These are phyloP conservation scores for Saccharomycopsis lassenensis DNA, from an alignment of 805 yeast species.

Conservation along the genomic window DNA sequence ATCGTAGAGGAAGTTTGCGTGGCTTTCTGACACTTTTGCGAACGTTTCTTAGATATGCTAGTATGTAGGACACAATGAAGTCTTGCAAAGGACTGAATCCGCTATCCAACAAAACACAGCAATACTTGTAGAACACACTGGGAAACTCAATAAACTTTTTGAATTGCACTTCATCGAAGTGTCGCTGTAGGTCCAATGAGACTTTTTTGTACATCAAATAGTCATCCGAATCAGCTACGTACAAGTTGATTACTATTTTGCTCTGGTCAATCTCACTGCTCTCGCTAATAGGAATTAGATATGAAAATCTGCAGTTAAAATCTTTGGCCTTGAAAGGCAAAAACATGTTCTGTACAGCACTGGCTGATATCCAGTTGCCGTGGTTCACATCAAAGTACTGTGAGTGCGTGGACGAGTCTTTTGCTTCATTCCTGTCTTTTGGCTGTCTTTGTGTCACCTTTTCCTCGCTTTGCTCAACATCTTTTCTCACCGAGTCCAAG, in stretches of 20 bases:
- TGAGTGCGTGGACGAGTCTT: too few relatives aligned
- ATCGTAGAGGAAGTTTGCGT: constrained; percentile 5
- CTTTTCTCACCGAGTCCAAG: too few relatives aligned
- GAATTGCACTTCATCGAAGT: constrained; percentile 4
- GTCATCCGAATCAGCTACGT: constrained; percentile 10
- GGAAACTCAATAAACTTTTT: constrained; percentile 14
- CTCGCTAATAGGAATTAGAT: constrained; percentile 4
- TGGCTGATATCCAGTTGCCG: too few relatives aligned
- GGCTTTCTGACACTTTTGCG: constrained; percentile 1
- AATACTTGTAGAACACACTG: constrained; percentile 10
- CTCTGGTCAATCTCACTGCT: too few relatives aligned
- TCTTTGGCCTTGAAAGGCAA: constrained; percentile 15
- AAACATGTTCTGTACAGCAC: constrained; percentile 3
- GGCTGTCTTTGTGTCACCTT: too few relatives aligned
- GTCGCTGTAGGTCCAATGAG: constrained; percentile 3
- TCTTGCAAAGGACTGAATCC: constrained; percentile 16
- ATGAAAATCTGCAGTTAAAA: constrained; percentile 16
- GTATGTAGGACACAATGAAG: constrained; percentile 10
- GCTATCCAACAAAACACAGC: constrained; percentile 14
- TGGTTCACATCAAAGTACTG: too few relatives aligned
- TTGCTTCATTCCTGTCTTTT: too few relatives aligned
- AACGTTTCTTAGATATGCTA: constrained; percentile 7
- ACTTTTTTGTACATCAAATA: constrained; percentile 10
- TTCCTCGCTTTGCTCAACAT: too few relatives aligned
- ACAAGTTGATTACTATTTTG: constrained; percentile 1